Conservation (phyloP, 257 asterid species). For the Solanum medicagineum region DNA sequence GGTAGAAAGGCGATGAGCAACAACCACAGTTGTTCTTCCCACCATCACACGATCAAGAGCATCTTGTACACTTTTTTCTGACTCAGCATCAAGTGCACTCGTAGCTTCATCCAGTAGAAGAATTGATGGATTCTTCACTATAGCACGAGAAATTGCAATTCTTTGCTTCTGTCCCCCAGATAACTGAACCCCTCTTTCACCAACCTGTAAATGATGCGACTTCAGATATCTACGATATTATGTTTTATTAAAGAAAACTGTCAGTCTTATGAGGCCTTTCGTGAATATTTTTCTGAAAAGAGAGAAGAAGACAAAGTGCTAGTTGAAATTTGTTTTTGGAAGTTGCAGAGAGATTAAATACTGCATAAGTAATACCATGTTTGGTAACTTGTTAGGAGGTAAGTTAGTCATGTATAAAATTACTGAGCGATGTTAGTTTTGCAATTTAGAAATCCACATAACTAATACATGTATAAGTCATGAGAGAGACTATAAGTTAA, state of each 20-base stretch:
- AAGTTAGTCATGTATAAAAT: no score
- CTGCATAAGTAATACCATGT: no score
- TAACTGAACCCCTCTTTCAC: conserved; percentile 95
- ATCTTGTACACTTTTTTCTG: conserved; percentile 89
- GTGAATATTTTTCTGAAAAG: neutral
- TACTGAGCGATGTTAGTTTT: no score
- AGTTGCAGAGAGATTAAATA: no score
- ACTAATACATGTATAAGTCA: no score
- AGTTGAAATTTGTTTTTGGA: neutral
- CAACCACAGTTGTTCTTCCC: conserved; percentile 80
- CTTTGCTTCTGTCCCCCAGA: conserved; percentile 98
- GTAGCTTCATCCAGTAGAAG: conserved; percentile 94
- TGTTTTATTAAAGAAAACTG: neutral
- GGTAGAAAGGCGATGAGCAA: conserved; percentile 92
- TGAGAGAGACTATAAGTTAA: neutral
- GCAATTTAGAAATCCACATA: no score
- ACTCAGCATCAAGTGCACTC: conserved; percentile 96
- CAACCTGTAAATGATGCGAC: conserved; percentile 43
- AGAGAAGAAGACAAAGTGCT: neutral
- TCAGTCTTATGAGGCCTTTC: neutral
- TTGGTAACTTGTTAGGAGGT: no score
- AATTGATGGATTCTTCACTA: conserved; percentile 79
- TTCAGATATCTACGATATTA: neutral
- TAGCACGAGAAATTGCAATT: conserved; percentile 85
- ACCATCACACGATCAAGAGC: conserved; percentile 97